Evolutionary conservation across 805 yeast genomes (phyloP), one percentile per base, ranked within the genome.

Genomic region (Nakazawaea holstii): DNA sequence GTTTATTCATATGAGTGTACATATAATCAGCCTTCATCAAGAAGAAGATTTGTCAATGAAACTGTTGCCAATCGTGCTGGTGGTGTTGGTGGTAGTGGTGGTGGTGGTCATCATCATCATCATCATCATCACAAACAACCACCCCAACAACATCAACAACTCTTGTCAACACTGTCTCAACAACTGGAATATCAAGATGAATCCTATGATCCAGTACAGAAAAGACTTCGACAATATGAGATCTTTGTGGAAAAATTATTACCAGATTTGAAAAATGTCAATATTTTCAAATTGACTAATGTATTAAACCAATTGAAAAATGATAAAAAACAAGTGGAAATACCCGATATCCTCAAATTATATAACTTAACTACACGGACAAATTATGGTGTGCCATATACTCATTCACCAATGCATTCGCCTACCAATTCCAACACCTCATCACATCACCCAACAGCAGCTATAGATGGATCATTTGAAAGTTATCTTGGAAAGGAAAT

Each of bases 1-100:
- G 96, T 88, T 1, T 90, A 88, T 65, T 80, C 87, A 17, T 87
- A 85, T 62, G 84, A 79, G 49, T 89, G 97, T 65, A 80, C 95
- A 0, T 89, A 89, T 61, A 87, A 85, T 58, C 88, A 87, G 57
- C 92, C 95, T 8, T 73, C 84, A 45, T 68, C 73, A 47, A 65
- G 87, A 43, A 79, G 77, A 57, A 79, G 57, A 39, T 32, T 41
- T 36, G 35, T 41, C 67, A 56, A 67, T 65, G 49, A 27, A 20
- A 20, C 24, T 20, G 24, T 20, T 20, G 24, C 24, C 24, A 20
- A 20, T 20, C 24, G 24, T 20, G 24, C 24, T 20, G 24, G 24
- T 20, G 24, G 24, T 20, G 24, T 5, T 20, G 24, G 24, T 20
- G 24, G 5, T 20, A 5, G 24, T 20, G 24, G 24, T 20, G 5